Percentiles rank a stretch among this genome's conserved stretches.
Evolutionary conservation across 768 basidiomycete species (phyloP).

Genomic region (Vishniacozyma victoriae): DNA sequence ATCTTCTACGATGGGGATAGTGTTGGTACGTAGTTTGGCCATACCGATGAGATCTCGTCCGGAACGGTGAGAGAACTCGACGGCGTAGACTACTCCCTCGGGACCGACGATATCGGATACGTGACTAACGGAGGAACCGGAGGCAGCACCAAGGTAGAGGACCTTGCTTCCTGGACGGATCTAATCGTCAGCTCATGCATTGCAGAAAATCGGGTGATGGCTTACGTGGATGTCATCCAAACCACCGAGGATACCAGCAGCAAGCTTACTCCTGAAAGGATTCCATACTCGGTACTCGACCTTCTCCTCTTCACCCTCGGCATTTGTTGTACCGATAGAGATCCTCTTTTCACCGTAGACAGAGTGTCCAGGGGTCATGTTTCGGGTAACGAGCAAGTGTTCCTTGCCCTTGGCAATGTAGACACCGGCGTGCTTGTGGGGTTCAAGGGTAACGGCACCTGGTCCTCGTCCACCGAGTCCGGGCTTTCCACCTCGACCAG

Average conservation of each 20-base stretch:
- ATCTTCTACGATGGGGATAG: conserved; percentile 97
- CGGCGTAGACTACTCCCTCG: conserved; percentile 94
- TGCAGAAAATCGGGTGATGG: neutral
- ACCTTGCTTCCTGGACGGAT: conserved; percentile 93
- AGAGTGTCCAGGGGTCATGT: conserved; percentile 92
- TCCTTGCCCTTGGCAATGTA: conserved; percentile 97
- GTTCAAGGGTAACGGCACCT: conserved; percentile 83
- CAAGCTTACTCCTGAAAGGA: conserved; percentile 93
- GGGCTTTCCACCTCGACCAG: conserved; percentile 64
- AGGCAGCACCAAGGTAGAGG: conserved; percentile 93
- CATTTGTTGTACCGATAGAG: conserved; percentile 57
- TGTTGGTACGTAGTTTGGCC: conserved; percentile 99
- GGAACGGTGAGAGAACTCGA: conserved; percentile 93
- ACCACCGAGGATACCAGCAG: conserved; percentile 92
- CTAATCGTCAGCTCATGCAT: conserved; percentile 5
- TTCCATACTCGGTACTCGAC: conserved; percentile 99
- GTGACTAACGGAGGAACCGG: conserved; percentile 96
- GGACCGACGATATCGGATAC: conserved; percentile 98
- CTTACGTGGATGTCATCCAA: conserved; percentile 74
- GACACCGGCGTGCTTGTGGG: conserved; percentile 87
- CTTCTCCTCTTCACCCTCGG: conserved; percentile 60
- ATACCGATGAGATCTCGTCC: conserved; percentile 97
- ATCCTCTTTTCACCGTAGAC: conserved; percentile 99
- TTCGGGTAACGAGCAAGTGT: conserved; percentile 92
- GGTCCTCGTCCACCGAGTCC: conserved; percentile 55